These are phyloP conservation scores for Fomitopsis pinicola DNA, from an alignment of 1,284 basidiomycete species.

Conservation along the genomic window DNA sequence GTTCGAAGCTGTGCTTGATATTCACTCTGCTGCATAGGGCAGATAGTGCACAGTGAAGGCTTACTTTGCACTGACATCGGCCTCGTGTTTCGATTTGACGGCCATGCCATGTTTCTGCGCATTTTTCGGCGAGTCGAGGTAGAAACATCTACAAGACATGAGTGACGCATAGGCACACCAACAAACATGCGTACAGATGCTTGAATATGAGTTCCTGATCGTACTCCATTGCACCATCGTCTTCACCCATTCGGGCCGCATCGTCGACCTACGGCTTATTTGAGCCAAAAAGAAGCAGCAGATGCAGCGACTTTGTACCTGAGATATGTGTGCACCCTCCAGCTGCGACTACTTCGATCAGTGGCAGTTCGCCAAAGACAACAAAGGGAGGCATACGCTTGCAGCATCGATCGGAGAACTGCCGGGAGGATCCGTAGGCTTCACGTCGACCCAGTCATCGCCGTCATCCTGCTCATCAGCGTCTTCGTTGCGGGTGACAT, in stretches of 20 bases:
- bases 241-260: conserved; percentile 57
- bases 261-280: conserved; percentile 5
- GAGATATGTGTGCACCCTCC: not conserved
- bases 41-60: conserved; percentile 12
- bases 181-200: conserved; percentile 57
- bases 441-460: conserved; percentile 29
- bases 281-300: not conserved
- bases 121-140: conserved; percentile 78
- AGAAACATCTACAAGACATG: conserved; percentile 61
- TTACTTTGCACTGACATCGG: conserved; percentile 49
- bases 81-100: conserved; percentile 51
- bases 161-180: not conserved
- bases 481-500: conserved; percentile 37
- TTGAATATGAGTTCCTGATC: conserved; percentile 73
- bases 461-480: conserved; percentile 31
- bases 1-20: conserved; percentile 44
- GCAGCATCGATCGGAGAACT: not conserved
- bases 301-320: not conserved
- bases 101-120: conserved; percentile 61
- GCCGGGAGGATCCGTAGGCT: conserved; percentile 4
- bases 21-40: not conserved
- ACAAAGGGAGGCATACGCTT: not conserved
- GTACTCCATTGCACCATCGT: conserved; percentile 63
- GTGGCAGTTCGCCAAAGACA: not conserved
- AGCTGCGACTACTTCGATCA: conserved; percentile 7